Base-by-base conservation (phyloP, 2,329 filamentous ascomycete genomes). In the Gaeumannomyces tritici region DNA sequence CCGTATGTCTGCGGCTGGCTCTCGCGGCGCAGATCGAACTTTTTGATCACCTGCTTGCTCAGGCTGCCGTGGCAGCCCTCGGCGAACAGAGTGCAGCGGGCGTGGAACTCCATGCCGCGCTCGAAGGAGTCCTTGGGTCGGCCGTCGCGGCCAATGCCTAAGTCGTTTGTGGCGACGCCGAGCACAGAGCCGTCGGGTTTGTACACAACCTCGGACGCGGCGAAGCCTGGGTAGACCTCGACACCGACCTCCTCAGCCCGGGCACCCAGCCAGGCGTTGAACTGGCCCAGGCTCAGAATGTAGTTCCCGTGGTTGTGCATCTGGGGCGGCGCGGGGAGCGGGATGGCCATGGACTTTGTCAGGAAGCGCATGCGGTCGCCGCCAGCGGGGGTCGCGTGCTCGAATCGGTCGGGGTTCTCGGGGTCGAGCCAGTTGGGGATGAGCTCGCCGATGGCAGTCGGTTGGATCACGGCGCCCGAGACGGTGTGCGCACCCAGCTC, bases 291-390 rank as follows among this genome's bases (percentile, higher is more conserved):
- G 71, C 91, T 96, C 71, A 99, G 87, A 68, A 99, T 99, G 75
- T 96, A 98, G 77, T 99, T 99, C 68, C 95, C 95, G 70, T 96
- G 85, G 74, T 99, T 99, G 79, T 93, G 86, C 95, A 99, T 99
- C 78, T 98, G 95, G 35, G 95, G 95, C 57, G 95, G 95, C 15
- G 88, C 86, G 1, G 93, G 95, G 61, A 98, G 80, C 7, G 91
- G 91, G 63, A 96, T 85, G 0, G 92, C 80, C 65, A 80, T 80
- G 62, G 81, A 89, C 78, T 93, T 89, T 58, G 93, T 98, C 65
- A 99, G 82, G 76, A 97, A 97, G 68, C 91, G 88, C 93, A 99
- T 96, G 76, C 87, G 88, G 71, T 99, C 95, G 60, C 79, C 79
- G 66, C 85, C 89, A 5, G 92, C 93, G 26, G 92, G 88, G 1